Base-by-base conservation (phyloP, 176 grass and related monocot genomes). In the Cenchrus purpureus region DNA sequence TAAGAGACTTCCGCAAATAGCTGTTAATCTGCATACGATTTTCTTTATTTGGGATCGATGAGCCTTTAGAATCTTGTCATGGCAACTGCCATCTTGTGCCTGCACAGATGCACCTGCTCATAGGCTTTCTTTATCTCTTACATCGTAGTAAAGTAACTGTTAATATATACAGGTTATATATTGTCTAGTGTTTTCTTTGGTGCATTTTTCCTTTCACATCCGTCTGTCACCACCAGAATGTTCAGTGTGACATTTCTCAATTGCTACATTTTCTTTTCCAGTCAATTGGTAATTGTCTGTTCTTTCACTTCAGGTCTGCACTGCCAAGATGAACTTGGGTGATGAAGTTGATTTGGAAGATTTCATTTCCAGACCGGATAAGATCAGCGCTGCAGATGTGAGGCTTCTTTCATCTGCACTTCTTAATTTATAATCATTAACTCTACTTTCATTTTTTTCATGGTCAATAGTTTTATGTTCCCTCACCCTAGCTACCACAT, bases 331-430 rank as follows among this genome's bases (percentile, higher is more conserved):
- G 97, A 99, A 99, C 79, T 89, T 99, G 65, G 84, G 93, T 85
- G 97, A 99, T 1, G 97, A 96, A 75, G 93, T 99, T 29, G 97
- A 99, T 79, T 91, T 99, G 90, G 93, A 99, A 89, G 97, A 99
- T 87, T 96, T 95, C 83, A 91, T 99, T 14, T 96, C 86, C 52
- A 88, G 93, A 90, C 93, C 97, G 6, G 97, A 99, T 79, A 99
- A 96, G 93, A 99, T 99, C 67, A 99, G 91, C 84, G 97, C 93
- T 82, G 97, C 93, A 80, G 93, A 99, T 84, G 97, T 98, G 53
- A 94, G 91, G 28, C 45, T 60, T 54, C 59, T 78, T 79, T 48
- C 55, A 44, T 70, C 56, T 25, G 62, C 12, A 46, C 6, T 51
- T 70, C 51, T 40, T 20, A 14, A 61, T 22, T 43, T 60, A 40